These are phyloP conservation scores for Zasmidium cellare DNA, from an alignment of 2,329 filamentous ascomycete species.

Conservation along the genomic window DNA sequence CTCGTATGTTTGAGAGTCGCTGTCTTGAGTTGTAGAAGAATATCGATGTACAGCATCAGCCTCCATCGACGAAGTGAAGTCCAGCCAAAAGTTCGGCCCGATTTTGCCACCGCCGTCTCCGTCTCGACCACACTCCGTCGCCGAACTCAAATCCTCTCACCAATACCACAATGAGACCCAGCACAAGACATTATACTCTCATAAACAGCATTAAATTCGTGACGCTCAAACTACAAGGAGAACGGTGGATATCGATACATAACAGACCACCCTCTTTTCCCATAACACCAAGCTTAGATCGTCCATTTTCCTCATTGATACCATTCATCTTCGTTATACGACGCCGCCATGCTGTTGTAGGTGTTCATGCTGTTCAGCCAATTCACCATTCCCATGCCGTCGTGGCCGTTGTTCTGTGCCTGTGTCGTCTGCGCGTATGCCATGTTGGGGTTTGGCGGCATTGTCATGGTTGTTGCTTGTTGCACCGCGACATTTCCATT, in stretches of 20 bases:
- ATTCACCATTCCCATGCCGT: constrained; percentile 17
- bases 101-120: too few species aligned
- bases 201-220: background rate
- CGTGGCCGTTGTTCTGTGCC: constrained; percentile 2
- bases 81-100: too few species aligned
- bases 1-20: too few species aligned
- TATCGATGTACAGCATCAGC: too few species aligned
- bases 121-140: too few species aligned
- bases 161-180: background rate
- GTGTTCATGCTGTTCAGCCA: constrained; percentile 30
- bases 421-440: background rate
- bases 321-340: constrained; percentile 44
- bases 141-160: too few species aligned
- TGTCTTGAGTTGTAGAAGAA: too few species aligned
- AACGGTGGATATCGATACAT: background rate
- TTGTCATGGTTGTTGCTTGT: background rate
- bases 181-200: background rate
- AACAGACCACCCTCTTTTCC: too few species aligned
- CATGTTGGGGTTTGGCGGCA: constrained; percentile 1
- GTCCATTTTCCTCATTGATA: constrained; percentile 35
- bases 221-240: background rate
- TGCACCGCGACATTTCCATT: background rate
- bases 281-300: too few species aligned
- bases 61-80: too few species aligned
- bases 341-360: constrained; percentile 30